phyloP scores from a whole-genome alignment of 306 rosid genomes.

The Medicago arabica region DNA sequence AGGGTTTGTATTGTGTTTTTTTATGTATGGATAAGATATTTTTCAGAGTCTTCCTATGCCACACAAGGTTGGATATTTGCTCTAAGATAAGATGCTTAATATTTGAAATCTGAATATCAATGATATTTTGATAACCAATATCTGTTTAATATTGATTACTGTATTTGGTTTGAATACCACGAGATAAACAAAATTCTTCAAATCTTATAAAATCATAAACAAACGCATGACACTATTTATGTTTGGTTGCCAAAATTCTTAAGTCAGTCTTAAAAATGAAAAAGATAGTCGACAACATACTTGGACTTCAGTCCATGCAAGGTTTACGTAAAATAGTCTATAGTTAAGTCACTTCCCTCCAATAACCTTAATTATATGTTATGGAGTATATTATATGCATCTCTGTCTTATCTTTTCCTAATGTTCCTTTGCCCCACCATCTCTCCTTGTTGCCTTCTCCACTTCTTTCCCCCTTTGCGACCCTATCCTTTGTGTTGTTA shows the following conservation, averaged over 20 bases:
- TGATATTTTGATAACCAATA: background rate
- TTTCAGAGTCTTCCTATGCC: conserved; percentile 21
- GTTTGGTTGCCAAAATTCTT: too few relatives aligned
- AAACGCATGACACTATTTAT: too few relatives aligned
- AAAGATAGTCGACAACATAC: background rate
- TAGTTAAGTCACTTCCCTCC: background rate
- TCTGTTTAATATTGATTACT: background rate
- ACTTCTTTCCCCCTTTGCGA: background rate
- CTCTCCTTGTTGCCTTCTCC: background rate
- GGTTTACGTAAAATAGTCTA: background rate
- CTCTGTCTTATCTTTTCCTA: background rate
- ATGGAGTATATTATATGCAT: background rate
- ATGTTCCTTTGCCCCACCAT: background rate
- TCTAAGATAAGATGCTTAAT: background rate
- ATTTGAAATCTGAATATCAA: conserved; percentile 19
- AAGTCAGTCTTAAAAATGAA: too few relatives aligned
- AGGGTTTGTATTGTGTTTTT: conserved; percentile 41
- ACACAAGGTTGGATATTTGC: conserved; percentile 4
- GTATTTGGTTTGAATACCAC: too few relatives aligned
- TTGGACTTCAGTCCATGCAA: background rate
- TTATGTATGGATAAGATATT: conserved; percentile 29
- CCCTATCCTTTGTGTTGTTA: too few relatives aligned
- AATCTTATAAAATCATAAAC: too few relatives aligned
- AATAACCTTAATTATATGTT: background rate
- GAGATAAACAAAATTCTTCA: too few relatives aligned